Percentiles rank a stretch among this genome's conserved stretches.
phyloP scores from a whole-genome alignment of 2,329 filamentous ascomycete species.

The Claviceps purpurea region DNA sequence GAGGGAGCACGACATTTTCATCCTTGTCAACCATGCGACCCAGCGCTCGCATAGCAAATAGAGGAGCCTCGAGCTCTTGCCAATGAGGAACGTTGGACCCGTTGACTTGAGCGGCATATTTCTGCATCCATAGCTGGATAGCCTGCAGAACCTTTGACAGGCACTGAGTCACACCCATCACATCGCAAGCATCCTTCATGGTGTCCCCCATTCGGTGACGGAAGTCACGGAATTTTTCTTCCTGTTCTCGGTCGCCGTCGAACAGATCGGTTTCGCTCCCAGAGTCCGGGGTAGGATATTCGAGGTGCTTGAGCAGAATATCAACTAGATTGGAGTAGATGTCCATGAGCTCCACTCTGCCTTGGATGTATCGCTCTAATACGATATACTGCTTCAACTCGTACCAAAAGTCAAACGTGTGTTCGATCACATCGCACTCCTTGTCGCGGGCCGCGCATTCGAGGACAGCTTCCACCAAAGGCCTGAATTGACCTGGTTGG shows the following conservation, averaged over 20 bases:
- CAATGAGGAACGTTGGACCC: conserved; percentile 73
- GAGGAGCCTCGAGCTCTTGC: conserved; percentile 88
- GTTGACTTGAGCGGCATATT: conserved; percentile 63
- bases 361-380: conserved; percentile 75
- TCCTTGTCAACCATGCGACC: conserved; percentile 89
- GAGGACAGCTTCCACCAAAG: conserved; percentile 78
- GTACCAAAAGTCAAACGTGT: conserved; percentile 97
- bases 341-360: conserved; percentile 62
- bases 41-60: conserved; percentile 93
- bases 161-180: conserved; percentile 87
- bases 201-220: conserved; percentile 96
- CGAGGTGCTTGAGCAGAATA: conserved; percentile 78
- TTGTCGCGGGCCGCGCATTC: conserved; percentile 80
- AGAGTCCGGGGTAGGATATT: conserved; percentile 68
- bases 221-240: conserved; percentile 95
- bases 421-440: conserved; percentile 80
- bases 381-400: conserved; percentile 95
- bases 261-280: conserved; percentile 74
- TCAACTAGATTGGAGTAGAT: conserved; percentile 85
- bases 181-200: conserved; percentile 90
- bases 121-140: conserved; percentile 79
- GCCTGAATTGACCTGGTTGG: conserved; percentile 66
- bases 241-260: conserved; percentile 86
- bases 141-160: conserved; percentile 75
- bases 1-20: conserved; percentile 74